phyloP scores from a whole-genome alignment of 495 filamentous ascomycete genomes.

The Aspergillus hancockii region DNA sequence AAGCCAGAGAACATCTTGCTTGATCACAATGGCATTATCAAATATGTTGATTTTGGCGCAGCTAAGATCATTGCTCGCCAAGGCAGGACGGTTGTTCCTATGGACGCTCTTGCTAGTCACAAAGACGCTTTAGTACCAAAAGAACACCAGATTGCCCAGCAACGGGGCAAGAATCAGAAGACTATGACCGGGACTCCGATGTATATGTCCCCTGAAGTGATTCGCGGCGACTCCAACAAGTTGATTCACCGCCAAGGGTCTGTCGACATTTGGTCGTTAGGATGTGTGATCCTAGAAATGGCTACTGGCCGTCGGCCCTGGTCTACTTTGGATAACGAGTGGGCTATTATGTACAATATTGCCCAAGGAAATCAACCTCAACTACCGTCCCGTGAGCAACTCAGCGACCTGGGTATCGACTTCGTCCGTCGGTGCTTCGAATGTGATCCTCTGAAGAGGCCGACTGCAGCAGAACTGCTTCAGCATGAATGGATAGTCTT shows the following conservation, averaged over 20 bases:
- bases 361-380: conserved; percentile 91
- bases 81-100: conserved; percentile 78
- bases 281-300: conserved; percentile 98
- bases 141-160: conserved; percentile 30
- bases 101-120: conserved; percentile 45
- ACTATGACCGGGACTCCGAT: conserved; percentile 98
- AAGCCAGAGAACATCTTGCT: conserved; percentile 99
- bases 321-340: conserved; percentile 98
- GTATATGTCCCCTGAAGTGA: conserved; percentile 99
- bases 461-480: conserved; percentile 83
- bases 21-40: conserved; percentile 96
- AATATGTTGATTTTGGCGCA: conserved; percentile 98
- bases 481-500: conserved; percentile 94
- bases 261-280: conserved; percentile 97
- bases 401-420: conserved; percentile 81
- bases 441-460: conserved; percentile 75
- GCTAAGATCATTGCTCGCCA: conserved; percentile 96
- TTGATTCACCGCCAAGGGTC: conserved; percentile 69
- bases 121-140: conserved; percentile 34
- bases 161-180: conserved; percentile 67
- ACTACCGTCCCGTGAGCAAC: conserved; percentile 77
- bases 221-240: conserved; percentile 70
- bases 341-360: conserved; percentile 99
- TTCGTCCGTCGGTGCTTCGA: conserved; percentile 88
- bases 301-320: conserved; percentile 92